These are phyloP conservation scores for Purshia tridentata DNA, from an alignment of 306 rosid genomes.

Conservation along the genomic window DNA sequence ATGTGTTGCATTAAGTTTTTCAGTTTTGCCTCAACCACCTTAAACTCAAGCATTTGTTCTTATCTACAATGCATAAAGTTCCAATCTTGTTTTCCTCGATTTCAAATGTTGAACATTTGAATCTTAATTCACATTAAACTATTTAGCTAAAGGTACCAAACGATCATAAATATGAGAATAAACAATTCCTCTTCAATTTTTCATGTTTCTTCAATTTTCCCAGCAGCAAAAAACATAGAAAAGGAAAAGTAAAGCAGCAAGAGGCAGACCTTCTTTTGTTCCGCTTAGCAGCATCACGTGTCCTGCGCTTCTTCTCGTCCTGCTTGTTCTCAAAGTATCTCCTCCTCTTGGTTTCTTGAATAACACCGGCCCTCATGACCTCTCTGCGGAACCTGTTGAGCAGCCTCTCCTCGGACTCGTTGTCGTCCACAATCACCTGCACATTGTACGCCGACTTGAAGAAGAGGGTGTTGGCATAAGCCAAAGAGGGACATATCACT, in stretches of 20 bases:
- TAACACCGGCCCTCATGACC: slow-evolving; percentile 75
- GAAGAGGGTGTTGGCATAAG: slow-evolving; percentile 48
- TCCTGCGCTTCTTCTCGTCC: slow-evolving; percentile 72
- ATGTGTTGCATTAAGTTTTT: background rate
- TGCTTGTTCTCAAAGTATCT: slow-evolving; percentile 62
- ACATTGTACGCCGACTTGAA: slow-evolving; percentile 60
- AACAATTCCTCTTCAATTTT: background rate
- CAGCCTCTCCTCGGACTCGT: slow-evolving; percentile 79
- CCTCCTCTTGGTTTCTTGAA: slow-evolving; percentile 75
- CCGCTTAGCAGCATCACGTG: slow-evolving; percentile 86
- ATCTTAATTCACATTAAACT: background rate
- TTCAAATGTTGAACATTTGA: background rate
- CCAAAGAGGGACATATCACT: slow-evolving; percentile 57
- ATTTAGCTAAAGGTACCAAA: background rate
- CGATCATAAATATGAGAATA: background rate
- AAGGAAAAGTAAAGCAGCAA: background rate
- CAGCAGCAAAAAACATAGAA: background rate
- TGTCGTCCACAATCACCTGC: slow-evolving; percentile 63
- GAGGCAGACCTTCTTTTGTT: slow-evolving; percentile 57
- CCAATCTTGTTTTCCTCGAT: background rate
- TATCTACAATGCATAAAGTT: background rate
- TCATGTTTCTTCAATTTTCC: background rate
- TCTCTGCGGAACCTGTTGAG: slow-evolving; percentile 70
- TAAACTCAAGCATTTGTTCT: background rate
- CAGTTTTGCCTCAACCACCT: background rate